Evolutionary conservation across 2,329 filamentous ascomycete species (phyloP), one percentile per base, ranked within the genome.

Genomic region (Bipolaris sorokiniana): DNA sequence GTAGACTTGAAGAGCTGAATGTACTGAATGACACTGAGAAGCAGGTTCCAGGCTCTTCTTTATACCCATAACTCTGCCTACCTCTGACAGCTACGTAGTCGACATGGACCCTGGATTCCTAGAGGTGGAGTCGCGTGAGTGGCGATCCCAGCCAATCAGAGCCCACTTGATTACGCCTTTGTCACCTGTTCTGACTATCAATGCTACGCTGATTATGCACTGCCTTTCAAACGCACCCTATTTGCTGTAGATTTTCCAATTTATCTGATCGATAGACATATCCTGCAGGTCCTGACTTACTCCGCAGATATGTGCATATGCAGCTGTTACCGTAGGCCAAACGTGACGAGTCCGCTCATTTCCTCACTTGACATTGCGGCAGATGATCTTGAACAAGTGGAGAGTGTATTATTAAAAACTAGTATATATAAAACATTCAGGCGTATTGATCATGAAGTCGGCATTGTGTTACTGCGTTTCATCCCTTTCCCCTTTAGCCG

Each of bases 91-190:
- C 62, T 49, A 48, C 46, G 54, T 64, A 46, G 58, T 59, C 33
- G 45, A 55, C 46, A 54, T 61, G 64, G 62, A 64, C 61, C 64
- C 64, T 65, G 47, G 58, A 44, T 37, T 52, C 33, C 31, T 44
- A 50, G 49, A 47, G 51, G 51, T 45, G 18, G 46, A 60, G 61
- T 70, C 65, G 69, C 62, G 60, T 68, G 63, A 69, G 51, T 50
- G 54, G 49, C 18, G 20, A 23, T 20, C 33, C 54, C 38, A 45
- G 47, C 71, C 71, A 74, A 74, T 74, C 66, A 74, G 53, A 63
- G 44, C 48, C 22, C 41, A n/a, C 46, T 33, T 73, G 70, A 72
- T 73, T 72, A 73, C 70, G 52, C 63, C 48, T 52, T 54, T 54
- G 51, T 36, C 50, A 45, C 37, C 48, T 34, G 40, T 36, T 50